Evolutionary conservation across 441 rosid genomes (phyloP).

Genomic region (Francoa sonchifolia): DNA sequence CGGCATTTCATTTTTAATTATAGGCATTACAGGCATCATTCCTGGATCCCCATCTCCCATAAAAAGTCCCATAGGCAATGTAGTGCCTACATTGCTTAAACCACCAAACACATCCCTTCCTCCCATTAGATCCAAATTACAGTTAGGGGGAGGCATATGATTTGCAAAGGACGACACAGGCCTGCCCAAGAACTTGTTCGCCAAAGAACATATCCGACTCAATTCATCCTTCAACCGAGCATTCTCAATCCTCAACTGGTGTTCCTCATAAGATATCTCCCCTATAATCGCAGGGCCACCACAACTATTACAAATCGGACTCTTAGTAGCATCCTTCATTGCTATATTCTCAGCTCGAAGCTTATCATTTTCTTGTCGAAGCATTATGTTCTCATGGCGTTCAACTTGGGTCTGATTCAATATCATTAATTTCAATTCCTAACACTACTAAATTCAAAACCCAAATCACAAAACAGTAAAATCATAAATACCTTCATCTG

Average conservation of each 20-base stretch:
- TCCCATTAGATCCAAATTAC: slow-evolving; percentile 53
- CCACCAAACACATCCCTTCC: slow-evolving; percentile 37
- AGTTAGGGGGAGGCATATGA: slow-evolving; percentile 32
- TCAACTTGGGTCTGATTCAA: slow-evolving; percentile 62
- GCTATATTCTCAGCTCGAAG: slow-evolving; percentile 76
- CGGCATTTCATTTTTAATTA: slow-evolving; percentile 28
- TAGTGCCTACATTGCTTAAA: slow-evolving; percentile 19
- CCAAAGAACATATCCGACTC: slow-evolving; percentile 62
- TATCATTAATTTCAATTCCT: slow-evolving; percentile 5
- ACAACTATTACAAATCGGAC: slow-evolving; percentile 73
- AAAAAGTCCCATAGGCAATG: slow-evolving; percentile 25
- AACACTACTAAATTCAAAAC: not conserved
- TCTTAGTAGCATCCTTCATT: slow-evolving; percentile 61
- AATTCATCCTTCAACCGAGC: slow-evolving; percentile 76
- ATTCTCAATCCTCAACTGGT: slow-evolving; percentile 79
- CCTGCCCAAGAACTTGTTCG: slow-evolving; percentile 77
- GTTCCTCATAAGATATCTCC: slow-evolving; percentile 71
- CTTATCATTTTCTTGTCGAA: slow-evolving; percentile 70
- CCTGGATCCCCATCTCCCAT: slow-evolving; percentile 23
- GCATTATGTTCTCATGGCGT: slow-evolving; percentile 69
- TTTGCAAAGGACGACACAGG: slow-evolving; percentile 30
- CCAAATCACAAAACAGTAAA: not conserved
- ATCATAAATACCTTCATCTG: slow-evolving; percentile 70
- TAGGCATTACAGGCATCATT: slow-evolving; percentile 19
- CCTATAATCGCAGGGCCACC: slow-evolving; percentile 77